Percentiles rank a stretch among this genome's conserved stretches.
phyloP scores from a whole-genome alignment of 345 rosid genomes.

The Trapa incisa region DNA sequence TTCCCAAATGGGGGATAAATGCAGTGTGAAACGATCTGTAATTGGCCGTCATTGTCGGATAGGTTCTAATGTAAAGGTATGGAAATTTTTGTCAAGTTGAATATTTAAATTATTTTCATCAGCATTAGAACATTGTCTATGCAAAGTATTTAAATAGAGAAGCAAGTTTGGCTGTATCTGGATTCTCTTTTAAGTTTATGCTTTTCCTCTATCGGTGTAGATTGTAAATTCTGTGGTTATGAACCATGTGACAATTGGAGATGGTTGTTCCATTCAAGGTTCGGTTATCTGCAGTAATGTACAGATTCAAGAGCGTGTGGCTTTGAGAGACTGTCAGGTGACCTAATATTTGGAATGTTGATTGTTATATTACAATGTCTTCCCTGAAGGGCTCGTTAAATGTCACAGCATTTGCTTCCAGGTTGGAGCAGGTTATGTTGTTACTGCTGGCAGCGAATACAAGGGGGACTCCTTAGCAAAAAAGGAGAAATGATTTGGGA shows the following conservation, averaged over 20 bases:
- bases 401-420: constrained; percentile 7
- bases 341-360: constrained; percentile 6
- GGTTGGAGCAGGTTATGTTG: constrained; percentile 82
- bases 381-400: neutral
- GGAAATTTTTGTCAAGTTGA: constrained; percentile 6
- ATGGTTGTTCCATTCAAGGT: constrained; percentile 87
- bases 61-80: constrained; percentile 95
- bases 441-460: constrained; percentile 54
- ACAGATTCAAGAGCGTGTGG: constrained; percentile 81
- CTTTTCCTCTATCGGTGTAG: constrained; percentile 28
- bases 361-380: neutral
- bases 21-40: constrained; percentile 91
- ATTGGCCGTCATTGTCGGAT: constrained; percentile 93
- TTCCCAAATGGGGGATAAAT: constrained; percentile 90
- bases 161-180: neutral
- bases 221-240: constrained; percentile 79
- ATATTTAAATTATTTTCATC: neutral
- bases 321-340: constrained; percentile 86
- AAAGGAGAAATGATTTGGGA: constrained; percentile 34
- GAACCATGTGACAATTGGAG: constrained; percentile 82
- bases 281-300: constrained; percentile 86
- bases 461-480: constrained; percentile 79
- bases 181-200: too few species aligned
- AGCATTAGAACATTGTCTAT: neutral
- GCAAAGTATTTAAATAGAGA: neutral